A percentile compares a stretch with the other conserved stretches of the same genome.
Conservation (phyloP, 352 stramenopile species). For the Elongisporangium undulatum region DNA sequence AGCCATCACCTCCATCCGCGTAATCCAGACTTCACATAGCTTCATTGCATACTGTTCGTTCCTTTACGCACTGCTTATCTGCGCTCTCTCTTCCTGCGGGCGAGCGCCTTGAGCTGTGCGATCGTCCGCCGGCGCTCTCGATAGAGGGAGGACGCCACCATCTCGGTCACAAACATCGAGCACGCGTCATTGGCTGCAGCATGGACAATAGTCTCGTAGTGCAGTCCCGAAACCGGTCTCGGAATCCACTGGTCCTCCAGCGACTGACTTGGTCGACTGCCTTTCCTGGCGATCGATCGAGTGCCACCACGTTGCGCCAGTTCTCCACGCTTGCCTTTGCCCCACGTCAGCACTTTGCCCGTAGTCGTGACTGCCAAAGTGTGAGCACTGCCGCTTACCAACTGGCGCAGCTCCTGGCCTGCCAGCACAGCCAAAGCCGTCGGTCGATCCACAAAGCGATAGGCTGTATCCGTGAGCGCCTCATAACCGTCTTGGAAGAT, state of each 20-base stretch:
- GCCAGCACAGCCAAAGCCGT: slow-evolving; percentile 36
- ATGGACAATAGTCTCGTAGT: slow-evolving; percentile 43
- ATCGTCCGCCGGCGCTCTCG: slow-evolving; percentile 41
- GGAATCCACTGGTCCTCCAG: slow-evolving; percentile 36
- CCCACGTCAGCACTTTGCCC: slow-evolving; percentile 60
- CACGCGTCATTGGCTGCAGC: slow-evolving; percentile 52
- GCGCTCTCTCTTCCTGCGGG: slow-evolving; percentile 11
- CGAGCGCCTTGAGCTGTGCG: slow-evolving; percentile 30
- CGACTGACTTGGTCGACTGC: not conserved
- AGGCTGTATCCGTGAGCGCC: slow-evolving; percentile 57
- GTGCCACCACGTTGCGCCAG: slow-evolving; percentile 20
- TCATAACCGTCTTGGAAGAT: slow-evolving; percentile 65
- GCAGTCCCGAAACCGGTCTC: slow-evolving; percentile 31
- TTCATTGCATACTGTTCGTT: not conserved
- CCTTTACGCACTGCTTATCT: not conserved
- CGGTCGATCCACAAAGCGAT: slow-evolving; percentile 43
- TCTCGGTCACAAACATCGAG: slow-evolving; percentile 54
- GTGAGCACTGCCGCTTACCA: slow-evolving; percentile 47
- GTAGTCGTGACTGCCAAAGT: slow-evolving; percentile 43
- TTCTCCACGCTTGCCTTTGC: slow-evolving; percentile 38
- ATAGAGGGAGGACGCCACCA: slow-evolving; percentile 27
- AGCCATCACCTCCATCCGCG: not conserved
- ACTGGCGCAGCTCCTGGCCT: slow-evolving; percentile 40
- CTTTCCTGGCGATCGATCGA: not conserved
- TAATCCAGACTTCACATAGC: not conserved